Evolutionary conservation across 2,329 filamentous ascomycete genomes (phyloP).

Genomic region (Alternaria triticimaculans): DNA sequence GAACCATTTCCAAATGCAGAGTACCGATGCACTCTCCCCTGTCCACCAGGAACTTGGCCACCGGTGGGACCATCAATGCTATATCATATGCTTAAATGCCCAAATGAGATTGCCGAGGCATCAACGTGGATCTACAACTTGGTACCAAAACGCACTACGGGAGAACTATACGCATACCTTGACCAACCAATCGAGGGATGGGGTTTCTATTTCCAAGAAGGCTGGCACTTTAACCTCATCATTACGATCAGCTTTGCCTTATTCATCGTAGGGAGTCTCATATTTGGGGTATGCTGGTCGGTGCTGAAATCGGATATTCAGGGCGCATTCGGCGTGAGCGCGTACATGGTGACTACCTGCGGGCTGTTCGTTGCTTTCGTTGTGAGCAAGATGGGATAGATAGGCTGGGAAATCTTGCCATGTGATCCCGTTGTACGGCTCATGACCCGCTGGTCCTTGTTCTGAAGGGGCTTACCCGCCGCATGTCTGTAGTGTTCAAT

Average conservation of each 20-base stretch:
- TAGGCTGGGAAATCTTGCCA: no score
- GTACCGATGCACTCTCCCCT: no score
- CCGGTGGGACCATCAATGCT: no score
- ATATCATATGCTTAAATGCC: no score
- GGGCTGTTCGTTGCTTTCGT: neutral
- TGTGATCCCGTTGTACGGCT: no score
- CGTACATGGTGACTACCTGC: neutral
- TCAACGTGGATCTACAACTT: neutral
- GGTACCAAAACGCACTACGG: neutral
- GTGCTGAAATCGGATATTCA: neutral
- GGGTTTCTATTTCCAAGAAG: neutral
- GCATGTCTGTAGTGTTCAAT: no score
- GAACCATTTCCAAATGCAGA: no score
- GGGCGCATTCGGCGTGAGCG: neutral
- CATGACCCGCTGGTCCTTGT: no score
- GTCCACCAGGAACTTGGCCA: no score
- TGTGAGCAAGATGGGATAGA: neutral
- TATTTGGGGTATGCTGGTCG: neutral
- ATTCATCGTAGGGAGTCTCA: neutral
- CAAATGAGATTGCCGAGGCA: no score
- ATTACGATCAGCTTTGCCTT: neutral
- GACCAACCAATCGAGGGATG: neutral
- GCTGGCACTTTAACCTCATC: neutral
- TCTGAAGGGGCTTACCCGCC: no score
- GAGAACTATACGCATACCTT: rapidly evolving